Base-by-base conservation (phyloP, 169 alveolate genomes). In the Besnoitia besnoiti region DNA sequence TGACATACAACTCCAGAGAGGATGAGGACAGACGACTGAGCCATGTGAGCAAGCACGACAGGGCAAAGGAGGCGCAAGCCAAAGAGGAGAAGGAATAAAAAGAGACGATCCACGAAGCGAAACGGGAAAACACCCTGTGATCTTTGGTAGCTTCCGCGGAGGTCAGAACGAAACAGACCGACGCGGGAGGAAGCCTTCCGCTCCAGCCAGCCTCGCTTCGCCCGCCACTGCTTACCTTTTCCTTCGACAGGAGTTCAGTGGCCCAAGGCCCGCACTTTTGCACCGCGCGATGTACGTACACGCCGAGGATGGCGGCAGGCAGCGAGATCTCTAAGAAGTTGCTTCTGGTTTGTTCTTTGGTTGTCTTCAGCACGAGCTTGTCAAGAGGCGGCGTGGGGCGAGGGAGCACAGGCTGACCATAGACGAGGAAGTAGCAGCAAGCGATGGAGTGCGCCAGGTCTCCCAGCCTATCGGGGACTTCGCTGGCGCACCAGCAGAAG, bases 361-460 rank as follows among this genome's bases (percentile, higher is more conserved):
- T 90, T 35, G 93, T 90, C 55, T 90, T 85, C 73, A 90, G 47
- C 42, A 85, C 85, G 46, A 90, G 84, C n/a, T 79, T 90, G 85
- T 90, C 93, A 1, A 90, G 90, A 14, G 93, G 93, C 3, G 93
- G 89, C 33, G 93, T 61, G 46, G 85, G 93, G 27, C 93, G 89
- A 21, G 92, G 92, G 46, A 90, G 90, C 85, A 90, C 90, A 14
- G 93, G 93, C 90, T 90, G 93, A 35, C 93, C 93, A 85, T 90
- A 90, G 84, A 90, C 90, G 61, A 90, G 85, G 84, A 77, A 76
- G 84, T 61, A 76, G 90, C 93, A 90, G 93, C 93, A 90, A 21
- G 93, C 93, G 24, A 90, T 76, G 24, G 67, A 49, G 50, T 90
- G 85, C 3, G 93, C 76, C 16, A 90, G 47, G 39, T 90, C 93